Conservation (phyloP, 345 rosid genomes). For the Camelina laxa region DNA sequence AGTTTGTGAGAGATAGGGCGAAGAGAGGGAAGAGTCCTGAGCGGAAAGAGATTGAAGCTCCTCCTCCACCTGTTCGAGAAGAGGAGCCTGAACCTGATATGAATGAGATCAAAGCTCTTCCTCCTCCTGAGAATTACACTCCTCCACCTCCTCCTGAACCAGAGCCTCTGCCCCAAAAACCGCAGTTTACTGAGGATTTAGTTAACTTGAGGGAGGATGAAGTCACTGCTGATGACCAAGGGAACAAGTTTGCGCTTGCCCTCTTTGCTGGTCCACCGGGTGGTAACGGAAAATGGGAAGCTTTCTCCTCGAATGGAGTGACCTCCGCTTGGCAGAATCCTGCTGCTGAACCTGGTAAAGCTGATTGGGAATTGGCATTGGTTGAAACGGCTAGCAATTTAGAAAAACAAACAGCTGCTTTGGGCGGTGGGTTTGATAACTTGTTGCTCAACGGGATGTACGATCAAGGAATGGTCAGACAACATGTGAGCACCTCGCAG, state of each 20-base stretch:
- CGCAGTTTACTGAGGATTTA: conserved; percentile 62
- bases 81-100: conserved; percentile 58
- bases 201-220: conserved; percentile 78
- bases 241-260: conserved; percentile 84
- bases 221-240: conserved; percentile 84
- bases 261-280: conserved; percentile 58
- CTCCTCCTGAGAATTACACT: conserved; percentile 68
- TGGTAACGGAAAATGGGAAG: conserved; percentile 81
- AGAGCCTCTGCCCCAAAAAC: conserved; percentile 52
- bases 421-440: conserved; percentile 84
- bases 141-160: conserved; percentile 62
- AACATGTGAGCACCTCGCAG: conserved; percentile 69
- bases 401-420: conserved; percentile 69
- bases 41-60: conserved; percentile 52
- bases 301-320: conserved; percentile 71
- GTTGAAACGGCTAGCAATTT: conserved; percentile 84
- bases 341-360: conserved; percentile 84
- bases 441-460: conserved; percentile 88
- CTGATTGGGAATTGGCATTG: conserved; percentile 94
- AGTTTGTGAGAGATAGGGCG: conserved; percentile 76
- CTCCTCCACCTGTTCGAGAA: conserved; percentile 39
- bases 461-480: conserved; percentile 92
- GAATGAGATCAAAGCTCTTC: conserved; percentile 85
- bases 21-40: conserved; percentile 72
- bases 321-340: conserved; percentile 86